A percentile compares a stretch with the other conserved stretches of the same genome.
Conservation (phyloP, 2,329 filamentous ascomycete genomes). For the Cladosporium sp. region DNA sequence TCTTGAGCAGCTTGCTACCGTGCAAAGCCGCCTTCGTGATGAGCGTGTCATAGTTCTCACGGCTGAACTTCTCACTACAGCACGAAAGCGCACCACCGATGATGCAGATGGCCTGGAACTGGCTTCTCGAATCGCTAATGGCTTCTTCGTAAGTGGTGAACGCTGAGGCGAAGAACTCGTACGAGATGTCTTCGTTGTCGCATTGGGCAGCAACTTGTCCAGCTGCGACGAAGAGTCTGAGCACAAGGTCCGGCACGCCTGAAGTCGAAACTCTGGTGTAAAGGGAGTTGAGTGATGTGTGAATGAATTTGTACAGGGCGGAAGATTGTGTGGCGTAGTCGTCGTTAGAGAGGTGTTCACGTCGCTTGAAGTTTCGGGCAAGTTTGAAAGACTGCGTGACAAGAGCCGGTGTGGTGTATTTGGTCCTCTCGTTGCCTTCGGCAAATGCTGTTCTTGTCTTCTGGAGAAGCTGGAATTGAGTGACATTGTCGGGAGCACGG, state of each 20-base stretch:
- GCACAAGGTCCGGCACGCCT: slow-evolving; percentile 77
- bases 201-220: slow-evolving; percentile 90
- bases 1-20: slow-evolving; percentile 92
- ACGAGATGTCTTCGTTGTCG: slow-evolving; percentile 90
- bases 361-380: slow-evolving; percentile 78
- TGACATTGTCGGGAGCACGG: slow-evolving; percentile 78
- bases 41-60: slow-evolving; percentile 96
- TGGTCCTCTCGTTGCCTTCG: slow-evolving; percentile 91
- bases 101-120: slow-evolving; percentile 96
- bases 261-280: slow-evolving; percentile 71
- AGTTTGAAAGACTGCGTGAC: slow-evolving; percentile 87
- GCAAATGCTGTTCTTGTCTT: slow-evolving; percentile 78
- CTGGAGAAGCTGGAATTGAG: slow-evolving; percentile 84
- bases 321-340: slow-evolving; percentile 71
- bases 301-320: slow-evolving; percentile 91
- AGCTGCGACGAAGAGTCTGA: slow-evolving; percentile 85
- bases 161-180: slow-evolving; percentile 96
- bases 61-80: slow-evolving; percentile 75
- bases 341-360: slow-evolving; percentile 79
- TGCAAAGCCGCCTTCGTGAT: slow-evolving; percentile 98
- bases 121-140: slow-evolving; percentile 89
- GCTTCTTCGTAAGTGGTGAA: slow-evolving; percentile 98
- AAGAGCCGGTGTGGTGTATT: slow-evolving; percentile 89
- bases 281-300: slow-evolving; percentile 77
- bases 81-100: slow-evolving; percentile 86